Evolutionary conservation across 768 basidiomycete species (phyloP).

Genomic region (Baorangia bicolor): DNA sequence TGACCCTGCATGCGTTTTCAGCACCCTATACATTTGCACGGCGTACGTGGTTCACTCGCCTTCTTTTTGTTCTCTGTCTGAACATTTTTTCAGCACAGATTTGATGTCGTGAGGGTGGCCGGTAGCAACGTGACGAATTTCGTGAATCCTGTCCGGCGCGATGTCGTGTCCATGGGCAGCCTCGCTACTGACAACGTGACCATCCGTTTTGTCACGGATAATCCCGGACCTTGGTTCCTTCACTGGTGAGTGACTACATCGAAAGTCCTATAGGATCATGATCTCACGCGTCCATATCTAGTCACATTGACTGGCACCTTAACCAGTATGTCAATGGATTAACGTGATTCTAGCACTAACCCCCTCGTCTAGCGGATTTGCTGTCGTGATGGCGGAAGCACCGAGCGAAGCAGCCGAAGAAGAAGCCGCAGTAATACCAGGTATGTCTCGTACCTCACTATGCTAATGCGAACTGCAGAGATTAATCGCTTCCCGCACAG

Average conservation of each 20-base stretch:
- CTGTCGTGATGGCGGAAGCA: slow-evolving; percentile 31
- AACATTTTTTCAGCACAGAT: slow-evolving; percentile 29
- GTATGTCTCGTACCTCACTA: slow-evolving; percentile 4
- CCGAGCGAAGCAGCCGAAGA: slow-evolving; percentile 5
- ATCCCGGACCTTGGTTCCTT: slow-evolving; percentile 62
- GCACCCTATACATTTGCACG: slow-evolving; percentile 44
- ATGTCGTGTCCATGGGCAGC: slow-evolving; percentile 30
- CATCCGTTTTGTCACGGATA: slow-evolving; percentile 62
- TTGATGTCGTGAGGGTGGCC: slow-evolving; percentile 37
- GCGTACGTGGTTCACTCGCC: slow-evolving; percentile 27
- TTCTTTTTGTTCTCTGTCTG: not conserved
- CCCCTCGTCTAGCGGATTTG: slow-evolving; percentile 21
- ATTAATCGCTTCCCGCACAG: slow-evolving; percentile 7
- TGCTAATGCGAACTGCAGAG: too few species aligned
- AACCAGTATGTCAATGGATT: slow-evolving; percentile 16
- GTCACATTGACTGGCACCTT: slow-evolving; percentile 35
- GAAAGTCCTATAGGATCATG: not conserved
- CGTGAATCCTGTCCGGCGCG: slow-evolving; percentile 37
- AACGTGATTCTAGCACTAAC: not conserved
- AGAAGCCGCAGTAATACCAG: slow-evolving; percentile 16
- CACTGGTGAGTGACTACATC: slow-evolving; percentile 34
- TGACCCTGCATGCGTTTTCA: slow-evolving; percentile 7
- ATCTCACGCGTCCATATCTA: slow-evolving; percentile 4
- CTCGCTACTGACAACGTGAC: slow-evolving; percentile 43
- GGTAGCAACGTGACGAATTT: slow-evolving; percentile 34